Conservation (phyloP, 169 alveolate species). For the Eimeria necatrix region DNA sequence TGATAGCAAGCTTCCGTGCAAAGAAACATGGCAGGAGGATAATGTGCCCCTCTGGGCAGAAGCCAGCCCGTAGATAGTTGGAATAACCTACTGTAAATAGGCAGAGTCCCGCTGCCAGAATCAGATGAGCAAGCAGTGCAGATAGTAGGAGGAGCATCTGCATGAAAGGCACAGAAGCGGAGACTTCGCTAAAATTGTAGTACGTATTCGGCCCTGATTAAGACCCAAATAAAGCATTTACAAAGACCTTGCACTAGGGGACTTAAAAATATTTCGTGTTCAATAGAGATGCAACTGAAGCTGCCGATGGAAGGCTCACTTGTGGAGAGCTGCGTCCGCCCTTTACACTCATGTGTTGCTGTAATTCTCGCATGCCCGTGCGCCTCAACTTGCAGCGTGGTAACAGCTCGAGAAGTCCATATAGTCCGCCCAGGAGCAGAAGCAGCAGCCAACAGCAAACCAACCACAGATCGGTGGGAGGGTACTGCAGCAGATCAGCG, state of each 20-base stretch:
- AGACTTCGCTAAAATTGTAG: too few relatives aligned
- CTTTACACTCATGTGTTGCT: constrained; percentile 20
- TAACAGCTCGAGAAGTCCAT: constrained; percentile 47
- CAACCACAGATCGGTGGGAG: constrained; percentile 43
- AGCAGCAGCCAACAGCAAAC: constrained; percentile 65
- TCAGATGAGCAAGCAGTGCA: constrained; percentile 32
- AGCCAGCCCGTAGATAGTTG: too few relatives aligned
- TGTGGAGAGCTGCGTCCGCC: constrained; percentile 50
- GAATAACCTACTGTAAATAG: constrained; percentile 9
- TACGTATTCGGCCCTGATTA: too few relatives aligned
- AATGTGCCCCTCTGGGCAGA: too few relatives aligned
- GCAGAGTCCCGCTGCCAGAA: constrained; percentile 66
- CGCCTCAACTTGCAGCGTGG: constrained; percentile 8
- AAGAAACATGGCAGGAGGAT: too few relatives aligned
- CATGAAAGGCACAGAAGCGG: not conserved
- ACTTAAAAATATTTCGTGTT: too few relatives aligned
- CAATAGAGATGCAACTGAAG: too few relatives aligned
- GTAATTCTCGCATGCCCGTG: constrained; percentile 43
- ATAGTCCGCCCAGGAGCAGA: constrained; percentile 51
- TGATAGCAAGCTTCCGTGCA: too few relatives aligned
- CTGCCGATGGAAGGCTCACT: not conserved
- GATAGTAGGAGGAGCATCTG: constrained; percentile 60
- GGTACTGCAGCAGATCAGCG: not conserved
- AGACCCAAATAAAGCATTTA: too few relatives aligned
- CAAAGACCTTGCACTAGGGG: too few relatives aligned